Percentiles rank a stretch among this genome's conserved stretches.
phyloP scores from a whole-genome alignment of 1,284 basidiomycete species.

The Ustilago trichophora region DNA sequence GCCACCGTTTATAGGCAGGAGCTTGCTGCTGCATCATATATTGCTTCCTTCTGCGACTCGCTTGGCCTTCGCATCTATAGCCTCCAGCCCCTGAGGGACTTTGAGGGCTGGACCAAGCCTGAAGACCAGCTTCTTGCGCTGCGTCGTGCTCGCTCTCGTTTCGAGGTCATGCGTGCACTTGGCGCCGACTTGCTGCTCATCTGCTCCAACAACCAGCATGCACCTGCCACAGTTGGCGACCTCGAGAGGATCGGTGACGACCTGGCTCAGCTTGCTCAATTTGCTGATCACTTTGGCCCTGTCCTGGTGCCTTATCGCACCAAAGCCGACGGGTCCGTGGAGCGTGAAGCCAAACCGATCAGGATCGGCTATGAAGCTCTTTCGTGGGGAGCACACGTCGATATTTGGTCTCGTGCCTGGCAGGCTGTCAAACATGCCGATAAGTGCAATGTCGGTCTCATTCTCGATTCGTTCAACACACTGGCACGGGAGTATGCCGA shows the following conservation, averaged over 20 bases:
- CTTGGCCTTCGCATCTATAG: conserved; percentile 62
- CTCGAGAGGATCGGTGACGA: conserved; percentile 55
- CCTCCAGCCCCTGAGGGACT: conserved; percentile 66
- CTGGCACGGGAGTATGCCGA: conserved; percentile 66
- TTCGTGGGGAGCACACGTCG: conserved; percentile 56
- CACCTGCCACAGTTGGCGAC: conserved; percentile 51
- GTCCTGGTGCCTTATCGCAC: not conserved
- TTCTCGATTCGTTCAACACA: conserved; percentile 68
- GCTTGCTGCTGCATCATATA: conserved; percentile 57
- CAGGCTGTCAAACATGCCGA: conserved; percentile 59
- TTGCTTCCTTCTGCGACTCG: conserved; percentile 48
- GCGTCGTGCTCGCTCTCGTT: conserved; percentile 33
- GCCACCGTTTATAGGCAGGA: conserved; percentile 34
- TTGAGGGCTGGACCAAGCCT: conserved; percentile 61
- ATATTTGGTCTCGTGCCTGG: conserved; percentile 65
- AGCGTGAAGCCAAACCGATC: conserved; percentile 25
- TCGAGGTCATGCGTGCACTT: conserved; percentile 55
- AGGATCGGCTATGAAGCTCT: conserved; percentile 60
- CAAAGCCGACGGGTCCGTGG: conserved; percentile 8
- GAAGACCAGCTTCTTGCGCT: conserved; percentile 34
- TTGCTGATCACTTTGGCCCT: conserved; percentile 34
- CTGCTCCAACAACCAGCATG: conserved; percentile 58
- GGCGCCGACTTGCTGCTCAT: conserved; percentile 55
- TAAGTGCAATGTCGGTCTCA: conserved; percentile 65
- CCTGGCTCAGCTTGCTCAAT: conserved; percentile 44